These are phyloP conservation scores for Volvox africanus DNA, from an alignment of 139 green algal genomes.

Conservation along the genomic window DNA sequence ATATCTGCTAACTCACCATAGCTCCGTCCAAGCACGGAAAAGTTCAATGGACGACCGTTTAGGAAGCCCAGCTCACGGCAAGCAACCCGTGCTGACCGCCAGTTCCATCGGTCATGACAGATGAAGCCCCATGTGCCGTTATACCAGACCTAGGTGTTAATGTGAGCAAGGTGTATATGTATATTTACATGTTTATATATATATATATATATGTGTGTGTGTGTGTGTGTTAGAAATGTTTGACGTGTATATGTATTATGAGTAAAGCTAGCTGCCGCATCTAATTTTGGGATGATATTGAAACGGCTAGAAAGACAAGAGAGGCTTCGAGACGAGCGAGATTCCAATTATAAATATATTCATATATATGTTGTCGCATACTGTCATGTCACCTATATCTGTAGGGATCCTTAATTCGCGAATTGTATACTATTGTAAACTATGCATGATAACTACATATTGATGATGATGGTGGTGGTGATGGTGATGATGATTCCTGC, in stretches of 20 bases:
- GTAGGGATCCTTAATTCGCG: not conserved
- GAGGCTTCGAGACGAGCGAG: not conserved
- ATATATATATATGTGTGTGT: too few relatives aligned
- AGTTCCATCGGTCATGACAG: not conserved
- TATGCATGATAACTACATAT: too few relatives aligned
- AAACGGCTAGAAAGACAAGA: not conserved
- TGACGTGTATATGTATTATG: not conserved
- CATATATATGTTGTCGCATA: too few relatives aligned
- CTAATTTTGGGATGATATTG: not conserved
- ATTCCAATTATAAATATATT: too few relatives aligned
- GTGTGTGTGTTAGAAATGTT: not conserved
- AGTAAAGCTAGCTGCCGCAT: not conserved
- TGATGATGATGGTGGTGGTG: too few relatives aligned
- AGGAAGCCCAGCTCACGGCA: constrained; percentile 18
- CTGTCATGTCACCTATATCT: too few relatives aligned
- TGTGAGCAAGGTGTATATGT: too few relatives aligned
- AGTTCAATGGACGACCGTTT: not conserved
- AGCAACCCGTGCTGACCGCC: not conserved
- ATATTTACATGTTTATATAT: too few relatives aligned
- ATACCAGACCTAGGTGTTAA: not conserved
- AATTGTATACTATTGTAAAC: not conserved
- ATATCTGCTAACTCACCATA: not conserved
- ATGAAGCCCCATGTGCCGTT: constrained; percentile 8
- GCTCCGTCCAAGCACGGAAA: not conserved
- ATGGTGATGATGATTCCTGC: not conserved